phyloP scores from a whole-genome alignment of 371 early-diverging fungal genomes.

The Mortierella sp. region DNA sequence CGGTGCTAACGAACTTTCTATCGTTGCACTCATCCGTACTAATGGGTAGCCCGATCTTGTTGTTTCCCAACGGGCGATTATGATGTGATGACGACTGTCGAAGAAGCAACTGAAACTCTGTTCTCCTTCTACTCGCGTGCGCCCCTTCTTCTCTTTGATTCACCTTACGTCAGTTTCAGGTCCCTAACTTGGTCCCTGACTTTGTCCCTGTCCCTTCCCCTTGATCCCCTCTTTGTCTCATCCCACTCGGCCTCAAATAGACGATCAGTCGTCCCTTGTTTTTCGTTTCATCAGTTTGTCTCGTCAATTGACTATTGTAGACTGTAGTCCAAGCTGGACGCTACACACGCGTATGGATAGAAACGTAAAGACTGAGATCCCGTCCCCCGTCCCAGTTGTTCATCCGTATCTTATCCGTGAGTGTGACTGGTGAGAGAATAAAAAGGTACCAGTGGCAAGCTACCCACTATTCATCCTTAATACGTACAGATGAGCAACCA shows the following conservation, averaged over 20 bases:
- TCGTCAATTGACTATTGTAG: background rate
- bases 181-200: conserved; percentile 4
- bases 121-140: background rate
- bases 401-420: too few species aligned
- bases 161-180: conserved; percentile 8
- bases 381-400: too few species aligned
- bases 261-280: background rate
- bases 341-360: too few species aligned
- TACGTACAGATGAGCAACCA: too few species aligned
- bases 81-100: background rate
- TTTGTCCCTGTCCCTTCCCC: background rate
- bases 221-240: background rate
- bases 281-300: background rate
- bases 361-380: too few species aligned
- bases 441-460: too few species aligned
- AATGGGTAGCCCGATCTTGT: background rate
- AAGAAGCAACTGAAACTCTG: background rate
- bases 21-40: background rate
- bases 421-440: too few species aligned
- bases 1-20: background rate
- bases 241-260: background rate
- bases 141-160: background rate
- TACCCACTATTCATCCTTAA: too few species aligned
- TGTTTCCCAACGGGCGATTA: too few species aligned
- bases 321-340: too few species aligned